These are phyloP conservation scores for Sporothrix luriei DNA, from an alignment of 2,329 filamentous ascomycete genomes.

Conservation along the genomic window DNA sequence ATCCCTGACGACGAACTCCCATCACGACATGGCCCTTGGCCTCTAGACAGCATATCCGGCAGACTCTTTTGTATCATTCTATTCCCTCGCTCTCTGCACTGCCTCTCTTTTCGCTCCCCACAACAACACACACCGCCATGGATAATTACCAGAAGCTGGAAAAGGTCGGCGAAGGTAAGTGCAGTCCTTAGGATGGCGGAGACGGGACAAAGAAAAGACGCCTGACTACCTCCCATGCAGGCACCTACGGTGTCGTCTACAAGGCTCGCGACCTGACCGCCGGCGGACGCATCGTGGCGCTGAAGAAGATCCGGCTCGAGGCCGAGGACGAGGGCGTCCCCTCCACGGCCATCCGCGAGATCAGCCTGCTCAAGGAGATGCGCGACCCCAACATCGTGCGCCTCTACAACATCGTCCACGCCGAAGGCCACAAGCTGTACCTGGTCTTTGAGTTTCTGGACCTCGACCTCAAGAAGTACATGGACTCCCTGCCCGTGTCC, in stretches of 20 bases:
- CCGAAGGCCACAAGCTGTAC: slow-evolving; percentile 89
- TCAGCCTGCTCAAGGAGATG: slow-evolving; percentile 90
- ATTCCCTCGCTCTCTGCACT: background rate
- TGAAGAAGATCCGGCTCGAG: slow-evolving; percentile 92
- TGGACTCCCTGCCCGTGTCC: slow-evolving; percentile 80
- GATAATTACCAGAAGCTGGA: slow-evolving; percentile 93
- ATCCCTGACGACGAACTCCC: background rate
- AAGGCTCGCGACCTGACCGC: slow-evolving; percentile 81
- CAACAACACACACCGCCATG: slow-evolving; percentile 54
- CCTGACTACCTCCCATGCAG: slow-evolving; percentile 49
- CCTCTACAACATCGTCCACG: slow-evolving; percentile 85
- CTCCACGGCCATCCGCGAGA: slow-evolving; percentile 86
- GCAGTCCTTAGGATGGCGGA: background rate
- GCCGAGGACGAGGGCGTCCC: slow-evolving; percentile 90
- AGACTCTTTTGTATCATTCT: background rate
- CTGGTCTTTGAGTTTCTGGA: slow-evolving; percentile 88
- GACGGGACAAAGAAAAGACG: background rate
- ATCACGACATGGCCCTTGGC: slow-evolving; percentile 17
- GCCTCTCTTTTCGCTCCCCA: background rate
- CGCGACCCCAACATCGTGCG: slow-evolving; percentile 84
- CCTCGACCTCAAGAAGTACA: slow-evolving; percentile 88
- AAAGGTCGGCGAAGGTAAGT: slow-evolving; percentile 84
- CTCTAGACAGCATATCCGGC: background rate
- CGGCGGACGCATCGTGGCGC: slow-evolving; percentile 76
- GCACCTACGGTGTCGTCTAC: slow-evolving; percentile 90